phyloP scores from a whole-genome alignment of 495 filamentous ascomycete genomes.

The Chaetomium cochliodes region DNA sequence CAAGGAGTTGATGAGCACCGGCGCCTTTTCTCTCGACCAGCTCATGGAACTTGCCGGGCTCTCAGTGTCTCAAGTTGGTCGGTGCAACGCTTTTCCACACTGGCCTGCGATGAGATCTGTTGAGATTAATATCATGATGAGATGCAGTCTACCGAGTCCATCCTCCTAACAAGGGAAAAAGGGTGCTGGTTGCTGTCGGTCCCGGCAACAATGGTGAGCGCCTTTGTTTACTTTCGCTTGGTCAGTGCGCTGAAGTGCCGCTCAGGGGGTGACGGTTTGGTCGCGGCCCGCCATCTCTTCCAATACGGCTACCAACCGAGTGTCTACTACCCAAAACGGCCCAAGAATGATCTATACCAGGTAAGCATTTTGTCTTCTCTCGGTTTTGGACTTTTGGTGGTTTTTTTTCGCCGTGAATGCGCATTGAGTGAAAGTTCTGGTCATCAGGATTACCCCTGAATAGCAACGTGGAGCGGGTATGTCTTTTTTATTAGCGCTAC shows the following conservation, averaged over 20 bases:
- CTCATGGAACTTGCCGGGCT: slow-evolving; percentile 95
- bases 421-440: no score
- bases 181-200: slow-evolving; percentile 84
- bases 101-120: background rate
- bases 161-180: slow-evolving; percentile 66
- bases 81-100: slow-evolving; percentile 16
- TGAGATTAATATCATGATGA: slow-evolving; percentile 1
- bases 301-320: slow-evolving; percentile 90
- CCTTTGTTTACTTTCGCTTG: slow-evolving; percentile 21
- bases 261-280: slow-evolving; percentile 86
- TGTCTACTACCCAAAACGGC: slow-evolving; percentile 89
- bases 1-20: slow-evolving; percentile 87
- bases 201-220: slow-evolving; percentile 87
- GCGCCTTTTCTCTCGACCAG: slow-evolving; percentile 93
- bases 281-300: slow-evolving; percentile 89
- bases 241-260: slow-evolving; percentile 29
- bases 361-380: slow-evolving; percentile 41
- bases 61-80: slow-evolving; percentile 89
- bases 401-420: background rate
- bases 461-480: background rate
- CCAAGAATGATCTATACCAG: slow-evolving; percentile 86
- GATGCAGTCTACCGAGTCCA: slow-evolving; percentile 75
- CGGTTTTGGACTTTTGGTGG: background rate
- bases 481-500: slow-evolving; percentile 7
- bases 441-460: slow-evolving; percentile 1